A percentile compares a stretch with the other conserved stretches of the same genome.
Evolutionary conservation across 2,329 filamentous ascomycete species (phyloP).

Genomic region (Aspergillus ibericus): DNA sequence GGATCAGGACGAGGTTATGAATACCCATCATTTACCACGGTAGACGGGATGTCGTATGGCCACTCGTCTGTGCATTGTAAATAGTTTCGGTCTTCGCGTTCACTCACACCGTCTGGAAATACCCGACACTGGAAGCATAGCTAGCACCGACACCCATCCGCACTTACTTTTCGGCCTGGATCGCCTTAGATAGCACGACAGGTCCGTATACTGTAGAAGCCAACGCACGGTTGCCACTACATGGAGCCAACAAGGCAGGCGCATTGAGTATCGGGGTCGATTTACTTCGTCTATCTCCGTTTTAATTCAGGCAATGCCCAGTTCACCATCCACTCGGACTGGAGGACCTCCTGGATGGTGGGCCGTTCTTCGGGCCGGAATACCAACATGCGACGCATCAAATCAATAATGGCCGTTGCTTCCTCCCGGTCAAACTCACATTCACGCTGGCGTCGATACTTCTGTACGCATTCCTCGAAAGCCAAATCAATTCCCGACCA

Average conservation of each 20-base stretch:
- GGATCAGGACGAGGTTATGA: no score
- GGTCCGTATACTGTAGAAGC: no score
- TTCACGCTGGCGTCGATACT: conserved; percentile 13
- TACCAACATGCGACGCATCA: conserved; percentile 18
- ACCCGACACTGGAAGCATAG: no score
- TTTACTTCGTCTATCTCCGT: background rate
- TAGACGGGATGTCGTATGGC: no score
- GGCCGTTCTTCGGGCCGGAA: conserved; percentile 16
- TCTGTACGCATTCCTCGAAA: conserved; percentile 21
- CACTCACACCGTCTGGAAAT: no score
- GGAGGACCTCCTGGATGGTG: conserved; percentile 14
- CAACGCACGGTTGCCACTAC: background rate
- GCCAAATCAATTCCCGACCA: conserved; percentile 18
- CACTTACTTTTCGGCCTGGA: no score
- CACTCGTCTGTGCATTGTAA: no score
- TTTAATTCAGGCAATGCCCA: conserved; percentile 20
- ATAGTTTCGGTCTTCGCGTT: no score
- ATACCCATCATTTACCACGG: no score
- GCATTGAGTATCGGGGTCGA: background rate
- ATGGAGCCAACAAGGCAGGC: background rate
- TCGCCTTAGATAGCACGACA: no score
- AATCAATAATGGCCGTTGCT: conserved; percentile 17
- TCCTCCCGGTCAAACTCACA: conserved; percentile 13
- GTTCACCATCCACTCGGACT: conserved; percentile 21
- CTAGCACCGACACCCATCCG: no score